A percentile compares a stretch with the other conserved stretches of the same genome.
Evolutionary conservation across 1,139 yeast species (phyloP).

Genomic region (Hemisphaericaspora xylanilytica): DNA sequence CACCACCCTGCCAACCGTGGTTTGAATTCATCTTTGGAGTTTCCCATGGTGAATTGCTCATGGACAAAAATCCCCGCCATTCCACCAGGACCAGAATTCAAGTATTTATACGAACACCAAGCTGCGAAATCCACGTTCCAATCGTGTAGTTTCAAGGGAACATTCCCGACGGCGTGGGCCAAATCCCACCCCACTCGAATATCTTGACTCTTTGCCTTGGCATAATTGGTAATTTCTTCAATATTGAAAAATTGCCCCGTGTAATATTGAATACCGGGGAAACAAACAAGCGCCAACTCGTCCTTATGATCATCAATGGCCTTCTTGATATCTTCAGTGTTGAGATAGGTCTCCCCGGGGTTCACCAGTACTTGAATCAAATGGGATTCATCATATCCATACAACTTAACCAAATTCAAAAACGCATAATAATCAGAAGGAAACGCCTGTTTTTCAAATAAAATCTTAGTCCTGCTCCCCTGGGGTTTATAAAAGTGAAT

Average conservation of each 20-base stretch:
- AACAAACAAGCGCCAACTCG: slow-evolving; percentile 67
- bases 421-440: slow-evolving; percentile 93
- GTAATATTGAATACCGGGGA: slow-evolving; percentile 89
- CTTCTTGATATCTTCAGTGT: slow-evolving; percentile 61
- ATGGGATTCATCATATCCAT: slow-evolving; percentile 57
- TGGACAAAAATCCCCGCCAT: slow-evolving; percentile 82
- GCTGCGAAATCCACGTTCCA: slow-evolving; percentile 94
- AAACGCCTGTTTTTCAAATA: slow-evolving; percentile 84
- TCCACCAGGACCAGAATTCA: slow-evolving; percentile 91
- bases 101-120: slow-evolving; percentile 90
- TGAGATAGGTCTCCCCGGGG: slow-evolving; percentile 51
- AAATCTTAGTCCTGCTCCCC: slow-evolving; percentile 59
- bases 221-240: slow-evolving; percentile 58
- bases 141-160: slow-evolving; percentile 69
- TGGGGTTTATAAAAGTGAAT: slow-evolving; percentile 72
- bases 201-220: slow-evolving; percentile 33
- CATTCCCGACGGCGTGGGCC: slow-evolving; percentile 94
- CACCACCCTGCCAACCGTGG: slow-evolving; percentile 96
- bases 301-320: slow-evolving; percentile 59
- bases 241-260: slow-evolving; percentile 88
- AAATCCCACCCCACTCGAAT: slow-evolving; percentile 89
- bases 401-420: slow-evolving; percentile 64
- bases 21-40: slow-evolving; percentile 31
- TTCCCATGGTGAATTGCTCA: slow-evolving; percentile 43
- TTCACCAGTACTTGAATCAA: slow-evolving; percentile 64